Percentiles rank a stretch among this genome's conserved stretches.
Conservation (phyloP, 2,329 filamentous ascomycete genomes). For the Ceratocystis cubensis region DNA sequence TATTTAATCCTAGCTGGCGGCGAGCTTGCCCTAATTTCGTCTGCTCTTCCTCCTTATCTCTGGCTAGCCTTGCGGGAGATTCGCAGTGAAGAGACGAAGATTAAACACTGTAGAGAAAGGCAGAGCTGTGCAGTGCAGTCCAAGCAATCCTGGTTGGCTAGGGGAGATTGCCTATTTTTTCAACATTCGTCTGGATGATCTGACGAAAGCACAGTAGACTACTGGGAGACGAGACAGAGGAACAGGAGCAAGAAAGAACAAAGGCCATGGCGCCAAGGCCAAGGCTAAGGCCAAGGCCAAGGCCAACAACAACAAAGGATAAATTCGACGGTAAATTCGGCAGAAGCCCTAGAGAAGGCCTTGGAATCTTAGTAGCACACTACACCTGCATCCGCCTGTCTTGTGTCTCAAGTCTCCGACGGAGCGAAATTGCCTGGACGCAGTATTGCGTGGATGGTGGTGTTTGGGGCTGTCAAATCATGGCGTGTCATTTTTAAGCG, state of each 20-base stretch:
- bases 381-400: background rate
- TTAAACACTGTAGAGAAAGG: background rate
- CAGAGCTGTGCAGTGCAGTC: background rate
- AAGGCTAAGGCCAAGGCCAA: background rate
- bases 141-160: background rate
- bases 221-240: background rate
- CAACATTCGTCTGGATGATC: background rate
- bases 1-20: background rate
- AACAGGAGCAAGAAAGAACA: background rate
- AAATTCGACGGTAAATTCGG: background rate
- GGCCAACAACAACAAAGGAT: background rate
- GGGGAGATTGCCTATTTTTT: too few species aligned
- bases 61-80: background rate
- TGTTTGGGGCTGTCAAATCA: background rate
- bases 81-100: background rate
- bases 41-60: background rate
- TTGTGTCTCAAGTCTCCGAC: conserved; percentile 2
- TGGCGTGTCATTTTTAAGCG: background rate
- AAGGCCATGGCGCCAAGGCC: background rate
- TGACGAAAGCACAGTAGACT: background rate
- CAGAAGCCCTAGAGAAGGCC: conserved; percentile 2
- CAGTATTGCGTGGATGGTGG: background rate
- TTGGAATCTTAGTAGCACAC: background rate
- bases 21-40: background rate
- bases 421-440: background rate